A percentile compares a stretch with the other conserved stretches of the same genome.
These are phyloP conservation scores for Chytriomyces sp. DNA, from an alignment of 192 early-diverging fungal genomes.

Conservation along the genomic window DNA sequence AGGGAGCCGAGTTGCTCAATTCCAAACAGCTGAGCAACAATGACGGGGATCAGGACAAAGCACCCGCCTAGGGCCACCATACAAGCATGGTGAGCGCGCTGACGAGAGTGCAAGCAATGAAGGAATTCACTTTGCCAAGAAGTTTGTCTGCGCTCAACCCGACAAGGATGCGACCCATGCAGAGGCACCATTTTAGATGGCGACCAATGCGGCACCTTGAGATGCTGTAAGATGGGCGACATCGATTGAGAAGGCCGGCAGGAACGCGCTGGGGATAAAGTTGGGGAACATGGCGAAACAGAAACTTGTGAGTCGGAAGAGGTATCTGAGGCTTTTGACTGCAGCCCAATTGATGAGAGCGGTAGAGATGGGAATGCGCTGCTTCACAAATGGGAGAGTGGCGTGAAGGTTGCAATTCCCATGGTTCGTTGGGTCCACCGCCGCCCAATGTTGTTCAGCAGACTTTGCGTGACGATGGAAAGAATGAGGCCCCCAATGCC, in stretches of 20 bases:
- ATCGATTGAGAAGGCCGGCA: neutral
- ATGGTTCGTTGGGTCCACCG: constrained; percentile 71
- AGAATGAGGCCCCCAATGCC: constrained; percentile 73
- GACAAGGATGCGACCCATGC: constrained; percentile 66
- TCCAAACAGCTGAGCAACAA: constrained; percentile 27
- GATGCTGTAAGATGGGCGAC: neutral
- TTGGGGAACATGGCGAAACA: no score
- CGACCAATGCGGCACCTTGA: constrained; percentile 30
- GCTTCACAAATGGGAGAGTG: no score
- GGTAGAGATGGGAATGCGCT: no score
- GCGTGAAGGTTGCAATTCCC: no score
- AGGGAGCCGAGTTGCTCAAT: constrained; percentile 18
- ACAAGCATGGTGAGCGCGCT: constrained; percentile 33
- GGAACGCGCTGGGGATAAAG: no score
- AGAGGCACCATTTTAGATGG: constrained; percentile 66
- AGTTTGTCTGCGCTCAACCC: constrained; percentile 62
- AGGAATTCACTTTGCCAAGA: constrained; percentile 64
- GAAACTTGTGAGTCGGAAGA: no score
- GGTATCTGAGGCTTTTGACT: no score
- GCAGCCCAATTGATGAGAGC: no score
- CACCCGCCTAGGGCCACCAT: constrained; percentile 57
- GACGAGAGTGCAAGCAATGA: constrained; percentile 50
- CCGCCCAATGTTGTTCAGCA: constrained; percentile 60
- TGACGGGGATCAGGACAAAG: constrained; percentile 46
- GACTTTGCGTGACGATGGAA: constrained; percentile 57